A percentile compares a stretch with the other conserved stretches of the same genome.
These are phyloP conservation scores for Russula ochroleuca DNA, from an alignment of 768 basidiomycete genomes.

Conservation along the genomic window DNA sequence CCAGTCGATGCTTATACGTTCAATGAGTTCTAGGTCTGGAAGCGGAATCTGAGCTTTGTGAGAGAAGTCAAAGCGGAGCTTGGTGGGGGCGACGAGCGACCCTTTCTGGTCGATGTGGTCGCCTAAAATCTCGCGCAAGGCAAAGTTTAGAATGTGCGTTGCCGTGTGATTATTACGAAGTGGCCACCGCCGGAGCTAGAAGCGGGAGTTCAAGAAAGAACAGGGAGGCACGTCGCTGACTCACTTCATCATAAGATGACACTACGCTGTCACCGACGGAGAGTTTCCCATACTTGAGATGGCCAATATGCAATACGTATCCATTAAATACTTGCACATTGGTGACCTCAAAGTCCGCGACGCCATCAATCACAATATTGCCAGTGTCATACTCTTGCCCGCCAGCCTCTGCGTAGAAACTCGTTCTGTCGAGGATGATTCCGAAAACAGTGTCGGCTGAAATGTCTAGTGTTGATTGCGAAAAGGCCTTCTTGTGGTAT, in stretches of 20 bases:
- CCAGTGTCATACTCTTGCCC: conserved; percentile 98
- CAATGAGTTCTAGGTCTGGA: conserved; percentile 76
- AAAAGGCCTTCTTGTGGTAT: conserved; percentile 76
- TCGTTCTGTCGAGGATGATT: conserved; percentile 83
- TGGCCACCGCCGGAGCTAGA: conserved; percentile 86
- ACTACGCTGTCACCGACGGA: conserved; percentile 77
- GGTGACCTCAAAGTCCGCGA: conserved; percentile 87
- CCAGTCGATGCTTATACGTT: conserved; percentile 82
- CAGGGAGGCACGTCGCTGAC: conserved; percentile 23
- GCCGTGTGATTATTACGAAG: conserved; percentile 97
- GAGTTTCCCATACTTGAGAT: conserved; percentile 82
- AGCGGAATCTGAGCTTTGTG: conserved; percentile 85
- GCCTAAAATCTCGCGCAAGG: conserved; percentile 87
- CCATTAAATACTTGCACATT: conserved; percentile 95
- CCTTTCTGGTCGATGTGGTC: conserved; percentile 99
- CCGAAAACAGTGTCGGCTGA: conserved; percentile 72
- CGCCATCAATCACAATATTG: conserved; percentile 86
- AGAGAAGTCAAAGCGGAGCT: conserved; percentile 97
- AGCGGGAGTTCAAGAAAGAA: conserved; percentile 1
- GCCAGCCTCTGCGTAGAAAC: conserved; percentile 96
- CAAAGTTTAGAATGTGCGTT: conserved; percentile 96
- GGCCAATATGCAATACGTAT: conserved; percentile 91
- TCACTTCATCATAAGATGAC: conserved; percentile 88
- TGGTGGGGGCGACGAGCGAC: conserved; percentile 91
- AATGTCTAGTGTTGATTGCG: conserved; percentile 59